These are phyloP conservation scores for Tricladium varicosporioides DNA, from an alignment of 2,329 filamentous ascomycete genomes.

Conservation along the genomic window DNA sequence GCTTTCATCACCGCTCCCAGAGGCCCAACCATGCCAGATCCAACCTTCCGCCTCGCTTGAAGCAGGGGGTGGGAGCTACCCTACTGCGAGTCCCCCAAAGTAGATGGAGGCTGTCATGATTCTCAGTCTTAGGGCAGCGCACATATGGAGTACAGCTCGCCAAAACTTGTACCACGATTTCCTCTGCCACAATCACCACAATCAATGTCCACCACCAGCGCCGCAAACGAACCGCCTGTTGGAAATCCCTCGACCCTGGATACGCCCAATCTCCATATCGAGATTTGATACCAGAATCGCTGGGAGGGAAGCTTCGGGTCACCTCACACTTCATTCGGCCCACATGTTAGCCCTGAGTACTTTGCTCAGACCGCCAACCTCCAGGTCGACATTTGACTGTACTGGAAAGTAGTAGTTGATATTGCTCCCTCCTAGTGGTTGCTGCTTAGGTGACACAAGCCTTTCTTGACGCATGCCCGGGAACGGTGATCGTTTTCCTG, in stretches of 20 bases:
- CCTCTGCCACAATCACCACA: neutral
- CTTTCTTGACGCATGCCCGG: constrained; percentile 15
- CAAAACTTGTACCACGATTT: constrained; percentile 1
- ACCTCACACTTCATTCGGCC: too few relatives aligned
- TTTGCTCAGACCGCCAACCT: too few relatives aligned
- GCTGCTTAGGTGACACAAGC: constrained; percentile 12
- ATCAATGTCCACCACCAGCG: neutral
- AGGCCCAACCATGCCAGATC: neutral
- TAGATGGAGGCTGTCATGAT: constrained; percentile 1
- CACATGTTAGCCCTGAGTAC: too few relatives aligned
- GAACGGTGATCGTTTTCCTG: constrained; percentile 16
- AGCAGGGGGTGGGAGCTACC: neutral
- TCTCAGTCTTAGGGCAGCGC: neutral
- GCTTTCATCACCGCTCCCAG: neutral
- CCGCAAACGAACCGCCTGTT: neutral
- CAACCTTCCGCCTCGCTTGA: neutral
- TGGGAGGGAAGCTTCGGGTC: too few relatives aligned
- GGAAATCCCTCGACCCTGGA: neutral
- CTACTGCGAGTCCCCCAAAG: constrained; percentile 4
- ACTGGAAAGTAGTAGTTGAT: neutral
- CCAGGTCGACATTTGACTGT: neutral
- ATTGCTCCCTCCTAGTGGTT: too few relatives aligned
- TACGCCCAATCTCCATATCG: too few relatives aligned
- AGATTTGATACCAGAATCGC: too few relatives aligned
- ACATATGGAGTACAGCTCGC: neutral